Evolutionary conservation across 257 asterid species (phyloP).

Genomic region (Capsicum pubescens): DNA sequence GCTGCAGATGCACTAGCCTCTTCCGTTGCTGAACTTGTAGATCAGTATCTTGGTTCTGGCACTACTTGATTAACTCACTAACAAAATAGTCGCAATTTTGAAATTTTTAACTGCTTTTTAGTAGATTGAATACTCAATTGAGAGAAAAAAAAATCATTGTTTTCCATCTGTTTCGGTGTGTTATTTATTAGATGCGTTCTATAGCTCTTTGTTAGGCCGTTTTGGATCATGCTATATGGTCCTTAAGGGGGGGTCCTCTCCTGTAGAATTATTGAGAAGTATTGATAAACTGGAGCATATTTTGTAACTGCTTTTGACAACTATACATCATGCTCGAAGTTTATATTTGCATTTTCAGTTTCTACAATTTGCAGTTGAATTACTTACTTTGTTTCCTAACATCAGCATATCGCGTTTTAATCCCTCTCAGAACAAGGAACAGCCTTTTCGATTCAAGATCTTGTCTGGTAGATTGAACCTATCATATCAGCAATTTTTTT

Average conservation of each 20-base stretch:
- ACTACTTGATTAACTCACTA: constrained; percentile 33
- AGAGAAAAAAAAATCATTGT: not conserved
- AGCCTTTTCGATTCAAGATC: not conserved
- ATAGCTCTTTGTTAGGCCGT: not conserved
- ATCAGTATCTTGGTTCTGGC: constrained; percentile 58
- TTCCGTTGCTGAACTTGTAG: constrained; percentile 70
- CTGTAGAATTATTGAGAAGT: not conserved
- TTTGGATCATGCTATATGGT: not conserved
- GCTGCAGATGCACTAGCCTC: constrained; percentile 74
- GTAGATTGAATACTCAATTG: not conserved
- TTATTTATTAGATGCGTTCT: not conserved
- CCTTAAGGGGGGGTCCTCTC: not conserved
- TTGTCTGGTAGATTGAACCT: not conserved
- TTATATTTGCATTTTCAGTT: not conserved
- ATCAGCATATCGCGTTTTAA: not conserved
- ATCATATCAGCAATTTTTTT: too few species aligned
- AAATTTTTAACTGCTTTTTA: not conserved
- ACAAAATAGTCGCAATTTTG: not conserved
- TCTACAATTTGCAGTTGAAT: not conserved
- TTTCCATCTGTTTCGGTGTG: not conserved
- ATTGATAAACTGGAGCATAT: not conserved
- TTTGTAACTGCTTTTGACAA: not conserved
- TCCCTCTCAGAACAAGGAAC: not conserved
- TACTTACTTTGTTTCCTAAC: not conserved
- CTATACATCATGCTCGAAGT: not conserved